Base-by-base conservation (phyloP, 2,329 filamentous ascomycete species). In the Xylariaceae sp. region DNA sequence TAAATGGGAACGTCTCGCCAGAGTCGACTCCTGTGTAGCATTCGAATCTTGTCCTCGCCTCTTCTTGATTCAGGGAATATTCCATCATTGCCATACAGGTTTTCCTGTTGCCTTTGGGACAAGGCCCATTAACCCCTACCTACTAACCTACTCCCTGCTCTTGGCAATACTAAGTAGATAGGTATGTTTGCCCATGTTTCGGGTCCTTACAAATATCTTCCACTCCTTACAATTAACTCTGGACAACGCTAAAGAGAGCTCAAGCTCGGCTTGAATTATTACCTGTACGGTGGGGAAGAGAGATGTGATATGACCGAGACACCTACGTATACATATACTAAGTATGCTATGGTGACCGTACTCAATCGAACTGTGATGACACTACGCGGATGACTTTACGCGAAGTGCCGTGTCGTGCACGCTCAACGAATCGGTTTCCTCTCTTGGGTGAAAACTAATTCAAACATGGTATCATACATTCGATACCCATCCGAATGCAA, bases 1-100 rank as follows among this genome's bases (percentile, higher is more conserved):
- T 63, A 54, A 46, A 60, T 49, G 48, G 32, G 44, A 49, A 26
- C 51, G 52, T 40, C 18, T 56, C 53, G 49, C 53, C 54, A 56
- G 52, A 53, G 56, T 44, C 46, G 40, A 23, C 37, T 40, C 40
- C 32, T 52, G 47, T 57, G 49, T 48, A 20, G 52, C 50, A 23
- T 26, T 50, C 44, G 41, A 21, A 41, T 58, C 43, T 50, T 10
- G 18, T 26, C 40, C 40, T 45, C 41, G 48, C 42, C 23, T 23
- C 42, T 44, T 41, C 9, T 45, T 50, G 45, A 18, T 52, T 46
- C 40, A 41, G 45, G 21, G 29, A 16, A 37, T 16, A 37, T 37
- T 26, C 12, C 12, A 10, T 7, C 32, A 37, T 37, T 37, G 32
- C 12, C 32, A 37, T 12, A 37, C 32, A 12, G 14, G 6, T 7